Evolutionary conservation across 441 rosid genomes (phyloP), one percentile per base, ranked within the genome.

Genomic region (Erysimum cheiri): DNA sequence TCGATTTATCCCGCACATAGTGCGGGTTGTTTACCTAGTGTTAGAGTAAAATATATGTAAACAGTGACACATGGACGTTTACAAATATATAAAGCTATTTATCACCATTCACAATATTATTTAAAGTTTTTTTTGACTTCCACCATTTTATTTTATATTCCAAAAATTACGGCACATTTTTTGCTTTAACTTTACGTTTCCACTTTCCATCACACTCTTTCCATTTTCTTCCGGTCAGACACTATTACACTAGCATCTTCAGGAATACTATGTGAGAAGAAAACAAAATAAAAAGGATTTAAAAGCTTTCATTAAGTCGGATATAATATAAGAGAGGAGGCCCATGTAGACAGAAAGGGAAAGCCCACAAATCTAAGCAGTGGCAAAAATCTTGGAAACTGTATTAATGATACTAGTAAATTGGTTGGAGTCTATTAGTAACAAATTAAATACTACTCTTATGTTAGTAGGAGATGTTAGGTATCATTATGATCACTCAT

Each of bases 401-500:
- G 56, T 72, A 37, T 36, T 47, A 48, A 55, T 58, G 64, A 12
- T 52, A 40, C 39, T 31, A 40, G 19, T 47, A 11, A 50, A 33
- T 35, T 37, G 19, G n/a, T 28, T 35, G 0, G n/a, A 29, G 4
- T 9, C 4, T 3, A 4, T 6, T 4, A 54, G 31, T 56, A 37
- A 39, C 19, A n/a, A n/a, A n/a, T n/a, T n/a, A n/a, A n/a, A n/a
- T n/a, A n/a, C n/a, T n/a, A n/a, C n/a, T n/a, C n/a, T n/a, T n/a
- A n/a, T n/a, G n/a, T n/a, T n/a, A n/a, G n/a, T n/a, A n/a, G n/a
- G n/a, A n/a, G n/a, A n/a, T n/a, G n/a, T 37, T 67, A 52, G 77
- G 69, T 74, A 60, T 67, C 73, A 74, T 74, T 60, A 67, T 53
- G 69, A 59, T 74, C 73, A 74, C 69, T 74, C 73, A 53, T 74